Base-by-base conservation (phyloP, 2,329 filamentous ascomycete species). In the Shiraia bambusicola region DNA sequence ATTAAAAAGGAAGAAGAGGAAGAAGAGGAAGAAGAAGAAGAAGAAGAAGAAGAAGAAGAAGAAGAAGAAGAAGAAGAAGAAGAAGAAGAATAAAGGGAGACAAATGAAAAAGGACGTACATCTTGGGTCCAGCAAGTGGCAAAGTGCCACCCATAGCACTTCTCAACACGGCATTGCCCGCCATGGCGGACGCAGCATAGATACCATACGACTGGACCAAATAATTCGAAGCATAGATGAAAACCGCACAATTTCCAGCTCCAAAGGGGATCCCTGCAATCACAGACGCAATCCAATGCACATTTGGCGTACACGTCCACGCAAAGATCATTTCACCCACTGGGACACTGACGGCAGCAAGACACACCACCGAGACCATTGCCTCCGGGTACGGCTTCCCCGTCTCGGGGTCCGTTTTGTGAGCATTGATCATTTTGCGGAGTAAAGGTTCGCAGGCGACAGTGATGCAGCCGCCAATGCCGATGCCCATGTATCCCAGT, bases 301-400 rank as follows among this genome's bases (percentile, higher is more conserved):
- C 45, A 12, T 36, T 17, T 27, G 34, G 12, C n/a, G n/a, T 12
- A 17, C 24, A 22, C 17, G 45, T 47, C 45, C 45, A 47, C 0
- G 87, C 82, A 61, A 96, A 96, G 66, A 84, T 86, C 16, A 96
- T 78, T 67, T 95, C 85, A 12, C 90, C 91, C 3, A 88, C 66
- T 0, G 89, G 86, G 0, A 87, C 82, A 1, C 88, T 72, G 1
- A 94, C 64, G 0, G 88, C 81, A 3, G 86, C 88, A 17, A 95
- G 80, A 54, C 84, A 88, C 59, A 95, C 86, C 42, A 93, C 78
- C 29, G 82, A 80, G 3, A 92, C 88, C 51, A 87, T 88, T 1
- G 89, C 85, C 69, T 96, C 91, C 0, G 90, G 90, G 0, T 80
- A 76, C 0, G 82, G 78, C 27, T 82, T 82, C 9, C 87, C 87